Evolutionary conservation across 2,329 filamentous ascomycete genomes (phyloP).

Genomic region (Fusarium xylarioides): DNA sequence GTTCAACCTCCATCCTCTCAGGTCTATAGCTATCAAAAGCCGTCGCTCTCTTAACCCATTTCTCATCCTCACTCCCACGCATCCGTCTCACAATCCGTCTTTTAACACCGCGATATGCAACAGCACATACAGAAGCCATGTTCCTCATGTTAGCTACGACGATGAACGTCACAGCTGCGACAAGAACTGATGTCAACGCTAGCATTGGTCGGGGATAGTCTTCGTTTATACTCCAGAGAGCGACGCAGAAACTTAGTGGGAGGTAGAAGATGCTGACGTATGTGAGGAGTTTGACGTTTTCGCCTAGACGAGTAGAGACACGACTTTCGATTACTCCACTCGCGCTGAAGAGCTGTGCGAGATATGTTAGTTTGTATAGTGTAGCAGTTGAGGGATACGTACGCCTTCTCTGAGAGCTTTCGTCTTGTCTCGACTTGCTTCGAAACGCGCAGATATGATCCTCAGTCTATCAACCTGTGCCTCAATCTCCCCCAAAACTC

Average conservation of each 20-base stretch:
- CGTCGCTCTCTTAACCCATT: neutral
- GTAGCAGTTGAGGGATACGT: neutral
- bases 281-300: constrained; percentile 51
- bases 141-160: neutral
- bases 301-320: constrained; percentile 36
- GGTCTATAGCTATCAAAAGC: neutral
- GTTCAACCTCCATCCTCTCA: neutral
- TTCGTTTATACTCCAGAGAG: constrained; percentile 16
- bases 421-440: neutral
- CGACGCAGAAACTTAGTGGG: constrained; percentile 47
- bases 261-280: constrained; percentile 53
- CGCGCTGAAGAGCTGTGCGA: neutral
- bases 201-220: neutral
- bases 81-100: neutral
- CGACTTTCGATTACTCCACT: neutral
- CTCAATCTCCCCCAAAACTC: neutral
- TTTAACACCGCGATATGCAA: neutral
- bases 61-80: neutral
- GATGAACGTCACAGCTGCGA: neutral
- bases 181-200: neutral
- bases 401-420: constrained; percentile 6
- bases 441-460: neutral
- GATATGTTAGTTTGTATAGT: neutral
- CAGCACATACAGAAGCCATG: neutral
- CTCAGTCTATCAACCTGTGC: neutral